Evolutionary conservation across 257 asterid species (phyloP), one percentile per base, ranked within the genome.

Genomic region (Linderniella brevidens): DNA sequence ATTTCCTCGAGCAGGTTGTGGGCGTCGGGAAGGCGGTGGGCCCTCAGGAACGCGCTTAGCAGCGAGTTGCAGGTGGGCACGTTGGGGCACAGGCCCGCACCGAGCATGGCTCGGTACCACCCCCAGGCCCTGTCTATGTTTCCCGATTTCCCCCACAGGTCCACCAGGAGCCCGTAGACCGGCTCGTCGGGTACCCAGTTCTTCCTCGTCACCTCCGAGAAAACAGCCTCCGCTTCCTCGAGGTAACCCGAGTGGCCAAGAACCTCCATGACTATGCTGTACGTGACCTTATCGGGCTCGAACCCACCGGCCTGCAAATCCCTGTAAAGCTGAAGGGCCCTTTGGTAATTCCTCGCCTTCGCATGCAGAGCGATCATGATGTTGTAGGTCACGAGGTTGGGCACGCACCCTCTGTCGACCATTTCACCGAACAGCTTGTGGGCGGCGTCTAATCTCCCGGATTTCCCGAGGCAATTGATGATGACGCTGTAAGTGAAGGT

Each of bases 161-260:
- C 96, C 13, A 88, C 96, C 9, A 84, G 73, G 52, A 88, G 93
- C 29, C 98, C 98, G 25, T 88, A 88, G 41, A 77, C 94, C 1
- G 95, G 95, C 68, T 88, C 98, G 35, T 88, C 98, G 0, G 98
- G 98, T n/a, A 88, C 68, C 96, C 95, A 88, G 35, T 84, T 80
- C 67, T 75, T 88, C 20, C 81, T 61, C 60, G 72, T 80, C 98
- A 88, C 80, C 72, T 88, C 96, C 0, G 59, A 54, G 56, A 88
- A 88, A 52, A 88, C 69, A 4, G 80, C 92, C 79, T 88, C 98
- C 0, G 90, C 92, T 71, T 88, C 98, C 12, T 84, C 95, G 35
- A 84, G 69, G 64, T 70, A 76, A 45, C 98, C 98, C 61, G 86
- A 84, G 48, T 88, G 96, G 46, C 98, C 98, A 46, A 88, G 86